These are phyloP conservation scores for Colletotrichum lini DNA, from an alignment of 2,329 filamentous ascomycete genomes.

Conservation along the genomic window DNA sequence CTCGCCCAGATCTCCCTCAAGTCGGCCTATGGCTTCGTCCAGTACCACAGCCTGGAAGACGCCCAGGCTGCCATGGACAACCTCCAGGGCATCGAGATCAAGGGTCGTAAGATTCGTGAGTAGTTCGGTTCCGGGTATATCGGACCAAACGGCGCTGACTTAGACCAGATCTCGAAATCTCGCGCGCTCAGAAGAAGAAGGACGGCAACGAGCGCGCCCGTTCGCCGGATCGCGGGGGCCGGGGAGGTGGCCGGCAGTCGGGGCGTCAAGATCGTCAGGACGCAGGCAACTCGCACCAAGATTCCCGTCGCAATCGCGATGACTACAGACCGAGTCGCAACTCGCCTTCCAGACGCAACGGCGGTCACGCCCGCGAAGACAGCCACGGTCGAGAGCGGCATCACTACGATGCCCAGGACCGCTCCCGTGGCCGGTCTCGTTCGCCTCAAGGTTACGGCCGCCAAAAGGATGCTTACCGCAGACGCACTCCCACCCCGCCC, in stretches of 20 bases:
- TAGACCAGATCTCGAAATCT: conserved; percentile 84
- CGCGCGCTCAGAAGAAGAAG: conserved; percentile 87
- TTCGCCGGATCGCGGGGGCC: conserved; percentile 71
- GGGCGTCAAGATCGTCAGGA: conserved; percentile 64
- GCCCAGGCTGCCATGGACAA: conserved; percentile 81
- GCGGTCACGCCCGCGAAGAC: conserved; percentile 75
- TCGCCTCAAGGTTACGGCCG: conserved; percentile 70
- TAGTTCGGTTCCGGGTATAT: conserved; percentile 41
- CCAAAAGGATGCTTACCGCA: conserved; percentile 70
- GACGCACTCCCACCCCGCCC: conserved; percentile 78
- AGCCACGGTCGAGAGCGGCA: conserved; percentile 66
- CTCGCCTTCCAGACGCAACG: conserved; percentile 69
- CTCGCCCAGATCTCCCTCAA: conserved; percentile 97
- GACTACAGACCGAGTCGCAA: conserved; percentile 76
- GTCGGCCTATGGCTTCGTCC: conserved; percentile 96
- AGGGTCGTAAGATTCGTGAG: conserved; percentile 95
- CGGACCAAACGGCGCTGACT: conserved; percentile 15
- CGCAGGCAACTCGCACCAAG: conserved; percentile 58
- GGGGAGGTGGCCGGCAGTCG: conserved; percentile 57
- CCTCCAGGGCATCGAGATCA: conserved; percentile 85
- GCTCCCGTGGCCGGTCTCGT: conserved; percentile 75
- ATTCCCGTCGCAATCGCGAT: conserved; percentile 66
- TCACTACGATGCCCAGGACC: conserved; percentile 55
- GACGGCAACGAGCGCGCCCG: conserved; percentile 69
- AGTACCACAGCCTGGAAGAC: conserved; percentile 84